Base-by-base conservation (phyloP, 805 yeast species). In the Candida nanaspora region DNA sequence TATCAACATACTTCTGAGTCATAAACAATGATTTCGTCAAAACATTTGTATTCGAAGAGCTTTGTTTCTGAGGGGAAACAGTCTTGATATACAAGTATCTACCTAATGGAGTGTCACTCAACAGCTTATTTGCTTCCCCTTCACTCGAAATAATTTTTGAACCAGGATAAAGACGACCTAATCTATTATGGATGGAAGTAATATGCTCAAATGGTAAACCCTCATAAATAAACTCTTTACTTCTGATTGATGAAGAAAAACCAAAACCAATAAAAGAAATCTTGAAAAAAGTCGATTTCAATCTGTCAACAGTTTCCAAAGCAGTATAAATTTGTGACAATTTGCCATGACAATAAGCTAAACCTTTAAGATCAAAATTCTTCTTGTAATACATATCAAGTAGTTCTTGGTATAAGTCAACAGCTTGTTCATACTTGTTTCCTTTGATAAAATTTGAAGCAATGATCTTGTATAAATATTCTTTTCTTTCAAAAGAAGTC, bases 151-250 rank as follows among this genome's bases (percentile, higher is more conserved):
- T 66, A 40, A 86, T 76, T 41, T 81, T 74, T 1, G 95, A 86
- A 38, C 95, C 95, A 23, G 93, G 94, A 58, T 86, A 84, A 36
- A 84, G 61, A 52, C 79, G 75, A 50, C 81, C 70, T 44, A 88
- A 64, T 49, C 95, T 69, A 51, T 81, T 85, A 51, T 83, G 87
- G 57, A 87, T 83, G 3, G 91, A 80, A 2, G 88, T 78, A 44
- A 87, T 80, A 59, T 85, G 93, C 57, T 87, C 96, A 63, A 84
- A 87, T 25, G 95, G 87, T 40, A 78, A 68, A 6, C 96, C 95
- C 62, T 87, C 95, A 55, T 81, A 85, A 39, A 87, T 82, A 56
- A 82, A 87, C 44, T 79, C 80, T 53, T 82, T 78, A 36, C 85
- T 84, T 52, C 95, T 69, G 37, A 84, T 71, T 29, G 88, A 74